Base-by-base conservation (phyloP, 176 grass and related monocot genomes). In the Raddia guianensis region DNA sequence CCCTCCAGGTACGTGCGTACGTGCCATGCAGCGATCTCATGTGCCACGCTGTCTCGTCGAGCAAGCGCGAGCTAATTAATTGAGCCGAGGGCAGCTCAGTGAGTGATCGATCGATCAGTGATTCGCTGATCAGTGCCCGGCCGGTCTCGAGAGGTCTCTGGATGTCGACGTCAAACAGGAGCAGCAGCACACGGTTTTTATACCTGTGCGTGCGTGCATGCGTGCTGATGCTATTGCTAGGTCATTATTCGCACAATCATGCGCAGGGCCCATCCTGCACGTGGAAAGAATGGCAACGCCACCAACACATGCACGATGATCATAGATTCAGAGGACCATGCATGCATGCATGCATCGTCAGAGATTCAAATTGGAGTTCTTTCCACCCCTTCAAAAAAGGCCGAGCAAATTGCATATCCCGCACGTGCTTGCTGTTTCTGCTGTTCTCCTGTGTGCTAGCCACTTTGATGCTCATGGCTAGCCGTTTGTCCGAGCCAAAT, bases 1-100 rank as follows among this genome's bases (percentile, higher is more conserved):
- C 91, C 2, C 80, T 97, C 3, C 94, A 97, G 94, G 94, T 97
- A 73, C 40, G 12, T 47, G 63, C 54, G 32, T 9, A 47, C 73
- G 58, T 37, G 51, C 47, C 56, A 19, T 27, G 27, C 27, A 0
- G 27, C 27, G 27, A 27, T 27, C 27, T 27, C 27, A 27, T 27
- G 27, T 27, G 27, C 27, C 27, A 27, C 27, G 27, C 27, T 27
- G 27, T 27, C 27, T 0, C 27, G 27, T 27, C 27, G 27, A 27
- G 27, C 27, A 27, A 27, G 37, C 37, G 37, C 37, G 37, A 40
- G 37, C 37, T 40, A 40, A 40, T 40, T 40, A 40, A 40, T 40
- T 40, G 4, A 40, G 37, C 37, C 37, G 37, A 40, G 27, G 27
- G 37, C 37, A 40, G 37, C 4, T 40, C 37, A 40, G 2, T 40